Percentiles rank a stretch among this genome's conserved stretches.
phyloP scores from a whole-genome alignment of 1,139 yeast species.

The Lizanozyma gosingica region DNA sequence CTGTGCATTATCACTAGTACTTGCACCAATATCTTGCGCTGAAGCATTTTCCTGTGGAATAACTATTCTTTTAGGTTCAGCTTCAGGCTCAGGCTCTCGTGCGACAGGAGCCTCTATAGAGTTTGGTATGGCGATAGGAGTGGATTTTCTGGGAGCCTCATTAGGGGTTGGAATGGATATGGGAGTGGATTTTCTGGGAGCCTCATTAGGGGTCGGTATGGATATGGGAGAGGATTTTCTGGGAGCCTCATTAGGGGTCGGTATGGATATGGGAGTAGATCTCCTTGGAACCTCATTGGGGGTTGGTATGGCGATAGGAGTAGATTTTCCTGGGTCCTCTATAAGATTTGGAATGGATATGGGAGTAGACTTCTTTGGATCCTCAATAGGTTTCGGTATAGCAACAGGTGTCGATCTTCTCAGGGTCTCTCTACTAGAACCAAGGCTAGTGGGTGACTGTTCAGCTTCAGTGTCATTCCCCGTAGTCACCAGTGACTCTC shows the following conservation, averaged over 20 bases:
- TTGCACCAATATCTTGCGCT: no score
- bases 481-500: neutral
- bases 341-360: neutral
- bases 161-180: no score
- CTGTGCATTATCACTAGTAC: no score
- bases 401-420: neutral
- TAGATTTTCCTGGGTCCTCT: neutral
- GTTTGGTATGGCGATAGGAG: no score
- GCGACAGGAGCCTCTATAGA: no score
- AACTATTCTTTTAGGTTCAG: no score
- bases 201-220: neutral
- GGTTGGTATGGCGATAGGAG: neutral
- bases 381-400: neutral
- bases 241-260: neutral
- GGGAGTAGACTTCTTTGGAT: neutral
- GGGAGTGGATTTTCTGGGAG: no score
- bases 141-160: no score
- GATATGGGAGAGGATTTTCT: neutral
- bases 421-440: neutral
- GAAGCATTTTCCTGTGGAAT: no score
- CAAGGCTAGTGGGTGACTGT: neutral
- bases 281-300: no score
- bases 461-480: neutral
- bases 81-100: no score
- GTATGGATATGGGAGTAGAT: neutral